Evolutionary conservation across 495 filamentous ascomycete genomes (phyloP).

Genomic region (Oidiodendron maius): DNA sequence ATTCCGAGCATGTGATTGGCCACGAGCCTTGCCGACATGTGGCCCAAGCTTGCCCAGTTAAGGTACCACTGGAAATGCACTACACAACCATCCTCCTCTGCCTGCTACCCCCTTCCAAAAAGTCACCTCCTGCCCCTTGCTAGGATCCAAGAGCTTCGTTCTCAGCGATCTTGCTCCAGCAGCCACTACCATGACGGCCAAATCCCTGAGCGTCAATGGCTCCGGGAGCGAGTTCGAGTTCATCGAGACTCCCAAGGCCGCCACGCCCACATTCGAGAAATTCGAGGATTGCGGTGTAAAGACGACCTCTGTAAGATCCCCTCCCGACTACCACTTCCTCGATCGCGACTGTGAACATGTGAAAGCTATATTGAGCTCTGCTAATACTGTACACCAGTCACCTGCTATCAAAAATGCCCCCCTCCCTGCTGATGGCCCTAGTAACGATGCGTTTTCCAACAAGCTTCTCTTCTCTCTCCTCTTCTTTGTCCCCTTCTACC

Average conservation of each 20-base stretch:
- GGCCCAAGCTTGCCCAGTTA: too few species aligned
- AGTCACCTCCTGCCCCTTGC: background rate
- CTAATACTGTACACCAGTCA: constrained; percentile 47
- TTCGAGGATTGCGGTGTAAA: constrained; percentile 66
- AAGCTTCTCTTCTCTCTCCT: constrained; percentile 51
- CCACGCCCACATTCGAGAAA: constrained; percentile 48
- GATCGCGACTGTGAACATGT: constrained; percentile 1
- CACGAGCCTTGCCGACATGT: too few species aligned
- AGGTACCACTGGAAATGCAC: too few species aligned
- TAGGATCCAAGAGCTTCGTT: constrained; percentile 10
- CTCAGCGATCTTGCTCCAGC: constrained; percentile 8
- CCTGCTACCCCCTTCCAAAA: too few species aligned
- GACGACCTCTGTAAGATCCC: constrained; percentile 58
- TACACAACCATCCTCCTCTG: too few species aligned
- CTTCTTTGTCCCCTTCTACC: constrained; percentile 54
- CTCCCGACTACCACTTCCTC: background rate
- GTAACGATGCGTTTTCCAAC: constrained; percentile 68
- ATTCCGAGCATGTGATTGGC: too few species aligned
- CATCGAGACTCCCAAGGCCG: constrained; percentile 67
- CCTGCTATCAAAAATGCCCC: constrained; percentile 76
- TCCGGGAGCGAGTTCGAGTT: constrained; percentile 61
- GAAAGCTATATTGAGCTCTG: constrained; percentile 12
- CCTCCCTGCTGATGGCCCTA: constrained; percentile 69
- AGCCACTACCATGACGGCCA: constrained; percentile 20
- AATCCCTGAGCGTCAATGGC: constrained; percentile 22